Evolutionary conservation across 2,329 filamentous ascomycete species (phyloP).

Genomic region (Pseudocercospora ulei): DNA sequence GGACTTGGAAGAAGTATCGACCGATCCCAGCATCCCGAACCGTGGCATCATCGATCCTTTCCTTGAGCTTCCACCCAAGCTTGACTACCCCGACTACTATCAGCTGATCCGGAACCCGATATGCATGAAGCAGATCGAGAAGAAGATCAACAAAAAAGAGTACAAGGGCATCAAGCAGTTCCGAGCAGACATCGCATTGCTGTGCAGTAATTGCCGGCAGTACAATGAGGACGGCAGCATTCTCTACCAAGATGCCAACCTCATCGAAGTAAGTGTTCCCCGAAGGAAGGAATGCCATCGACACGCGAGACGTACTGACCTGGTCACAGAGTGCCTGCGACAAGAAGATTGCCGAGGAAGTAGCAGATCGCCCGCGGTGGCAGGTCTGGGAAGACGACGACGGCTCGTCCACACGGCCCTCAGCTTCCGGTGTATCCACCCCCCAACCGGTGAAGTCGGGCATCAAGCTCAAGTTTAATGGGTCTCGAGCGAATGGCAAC

Average conservation of each 20-base stretch:
- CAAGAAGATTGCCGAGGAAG: conserved; percentile 47
- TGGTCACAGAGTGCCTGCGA: conserved; percentile 36
- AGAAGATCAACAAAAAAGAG: conserved; percentile 91
- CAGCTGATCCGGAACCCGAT: conserved; percentile 85
- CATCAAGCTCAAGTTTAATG: conserved; percentile 59
- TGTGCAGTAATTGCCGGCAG: conserved; percentile 84
- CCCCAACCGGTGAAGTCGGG: conserved; percentile 46
- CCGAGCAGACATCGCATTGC: conserved; percentile 67
- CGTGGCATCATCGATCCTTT: conserved; percentile 89
- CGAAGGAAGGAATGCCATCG: too few relatives aligned
- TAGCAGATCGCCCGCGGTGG: conserved; percentile 48
- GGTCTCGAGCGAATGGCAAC: conserved; percentile 39
- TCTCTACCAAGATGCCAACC: conserved; percentile 82
- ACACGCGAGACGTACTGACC: conserved; percentile 8
- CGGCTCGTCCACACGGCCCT: conserved; percentile 42
- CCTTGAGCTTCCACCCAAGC: conserved; percentile 78
- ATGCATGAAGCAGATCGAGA: conserved; percentile 89
- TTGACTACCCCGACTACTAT: conserved; percentile 91
- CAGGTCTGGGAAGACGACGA: conserved; percentile 49
- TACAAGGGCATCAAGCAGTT: conserved; percentile 75
- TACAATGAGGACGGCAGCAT: conserved; percentile 96
- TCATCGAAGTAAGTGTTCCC: conserved; percentile 72
- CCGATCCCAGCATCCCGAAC: conserved; percentile 48
- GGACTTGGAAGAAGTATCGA: conserved; percentile 69
- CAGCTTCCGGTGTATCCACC: conserved; percentile 50